Evolutionary conservation across 1,284 basidiomycete genomes (phyloP).

Genomic region (Pisolithus thermaeus): DNA sequence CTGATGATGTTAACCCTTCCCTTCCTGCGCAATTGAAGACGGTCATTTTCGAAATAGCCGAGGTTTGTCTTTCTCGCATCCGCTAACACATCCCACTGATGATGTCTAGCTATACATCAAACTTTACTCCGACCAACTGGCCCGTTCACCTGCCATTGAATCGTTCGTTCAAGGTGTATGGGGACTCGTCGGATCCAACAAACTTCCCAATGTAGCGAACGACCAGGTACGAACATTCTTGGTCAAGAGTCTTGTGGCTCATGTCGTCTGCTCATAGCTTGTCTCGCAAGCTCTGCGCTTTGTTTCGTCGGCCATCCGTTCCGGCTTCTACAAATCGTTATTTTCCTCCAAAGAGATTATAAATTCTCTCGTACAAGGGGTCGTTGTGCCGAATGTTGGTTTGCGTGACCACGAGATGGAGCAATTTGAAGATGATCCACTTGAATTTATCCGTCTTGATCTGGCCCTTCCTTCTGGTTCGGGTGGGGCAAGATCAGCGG

Average conservation of each 20-base stretch:
- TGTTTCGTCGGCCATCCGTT: slow-evolving; percentile 89
- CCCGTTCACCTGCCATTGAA: slow-evolving; percentile 64
- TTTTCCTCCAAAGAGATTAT: slow-evolving; percentile 78
- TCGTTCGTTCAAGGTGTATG: slow-evolving; percentile 89
- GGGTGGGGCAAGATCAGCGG: slow-evolving; percentile 38
- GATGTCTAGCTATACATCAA: slow-evolving; percentile 79
- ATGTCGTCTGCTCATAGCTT: slow-evolving; percentile 43
- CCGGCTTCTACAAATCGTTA: slow-evolving; percentile 67
- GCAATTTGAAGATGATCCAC: slow-evolving; percentile 95
- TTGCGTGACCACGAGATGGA: slow-evolving; percentile 90
- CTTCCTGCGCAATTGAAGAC: slow-evolving; percentile 86
- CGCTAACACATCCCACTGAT: slow-evolving; percentile 5
- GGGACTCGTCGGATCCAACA: slow-evolving; percentile 77
- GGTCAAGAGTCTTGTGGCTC: slow-evolving; percentile 4
- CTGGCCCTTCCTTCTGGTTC: slow-evolving; percentile 64
- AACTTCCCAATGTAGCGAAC: slow-evolving; percentile 65
- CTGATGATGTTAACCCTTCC: slow-evolving; percentile 80
- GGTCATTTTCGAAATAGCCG: slow-evolving; percentile 86
- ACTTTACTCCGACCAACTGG: slow-evolving; percentile 85
- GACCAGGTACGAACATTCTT: slow-evolving; percentile 56
- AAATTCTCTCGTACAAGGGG: slow-evolving; percentile 79
- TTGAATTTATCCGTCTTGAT: slow-evolving; percentile 92
- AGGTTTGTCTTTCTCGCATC: slow-evolving; percentile 36
- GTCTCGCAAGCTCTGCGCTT: slow-evolving; percentile 93
- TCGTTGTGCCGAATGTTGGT: slow-evolving; percentile 89